These are phyloP conservation scores for Protostelium mycophagum DNA, from an alignment of 78 protist genomes.

Conservation along the genomic window DNA sequence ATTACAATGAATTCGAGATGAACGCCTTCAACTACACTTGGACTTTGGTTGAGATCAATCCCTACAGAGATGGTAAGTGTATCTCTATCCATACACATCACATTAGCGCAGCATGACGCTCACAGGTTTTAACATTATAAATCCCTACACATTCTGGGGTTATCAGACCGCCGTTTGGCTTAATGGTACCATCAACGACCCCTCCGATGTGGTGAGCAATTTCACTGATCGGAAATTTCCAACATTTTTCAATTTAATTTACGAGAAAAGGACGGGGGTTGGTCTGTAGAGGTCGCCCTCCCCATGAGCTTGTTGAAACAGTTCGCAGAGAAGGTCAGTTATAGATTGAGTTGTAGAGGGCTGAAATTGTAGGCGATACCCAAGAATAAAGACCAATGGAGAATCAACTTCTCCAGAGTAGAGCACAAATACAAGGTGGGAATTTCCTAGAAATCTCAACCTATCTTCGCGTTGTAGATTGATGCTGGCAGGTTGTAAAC, in stretches of 20 bases:
- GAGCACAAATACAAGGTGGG: slow-evolving; percentile 8
- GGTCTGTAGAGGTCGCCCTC: slow-evolving; percentile 30
- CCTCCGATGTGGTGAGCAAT: background rate
- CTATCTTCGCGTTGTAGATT: no score
- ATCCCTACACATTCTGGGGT: background rate
- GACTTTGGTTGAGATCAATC: slow-evolving; percentile 20
- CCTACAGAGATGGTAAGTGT: slow-evolving; percentile 24
- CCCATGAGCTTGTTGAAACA: slow-evolving; percentile 2
- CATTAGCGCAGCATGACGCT: background rate
- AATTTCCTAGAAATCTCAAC: background rate
- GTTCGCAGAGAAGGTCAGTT: background rate
- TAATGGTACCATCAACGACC: slow-evolving; percentile 15
- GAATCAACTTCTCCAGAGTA: slow-evolving; percentile 32
- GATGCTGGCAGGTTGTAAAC: background rate
- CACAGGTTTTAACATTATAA: background rate
- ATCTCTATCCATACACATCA: background rate
- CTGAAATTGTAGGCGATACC: background rate
- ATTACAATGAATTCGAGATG: slow-evolving; percentile 63
- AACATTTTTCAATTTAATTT: no score
- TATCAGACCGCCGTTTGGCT: slow-evolving; percentile 9
- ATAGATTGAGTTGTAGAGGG: background rate
- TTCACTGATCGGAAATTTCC: no score
- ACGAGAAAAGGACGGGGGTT: background rate
- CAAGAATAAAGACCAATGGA: background rate
- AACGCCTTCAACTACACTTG: slow-evolving; percentile 32